Percentiles rank a stretch among this genome's conserved stretches.
These are phyloP conservation scores for Thermomyces lanuginosus DNA, from an alignment of 2,329 filamentous ascomycete species.

Conservation along the genomic window DNA sequence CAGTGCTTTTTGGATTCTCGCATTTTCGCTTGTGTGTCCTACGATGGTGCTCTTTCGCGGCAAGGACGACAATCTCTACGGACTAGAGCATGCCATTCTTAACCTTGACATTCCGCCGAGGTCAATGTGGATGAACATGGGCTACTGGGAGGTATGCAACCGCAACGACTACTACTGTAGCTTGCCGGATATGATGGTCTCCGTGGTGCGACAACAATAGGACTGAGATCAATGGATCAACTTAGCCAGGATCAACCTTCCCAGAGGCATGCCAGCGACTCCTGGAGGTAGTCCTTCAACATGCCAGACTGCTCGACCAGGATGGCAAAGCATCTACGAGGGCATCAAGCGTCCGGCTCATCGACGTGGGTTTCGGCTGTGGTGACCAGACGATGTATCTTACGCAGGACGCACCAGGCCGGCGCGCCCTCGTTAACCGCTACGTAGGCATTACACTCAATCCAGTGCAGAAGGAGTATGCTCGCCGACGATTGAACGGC, in stretches of 20 bases:
- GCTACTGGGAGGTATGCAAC: conserved; percentile 36
- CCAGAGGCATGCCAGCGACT: conserved; percentile 35
- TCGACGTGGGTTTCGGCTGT: conserved; percentile 44
- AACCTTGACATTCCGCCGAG: conserved; percentile 32
- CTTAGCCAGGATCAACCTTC: conserved; percentile 12
- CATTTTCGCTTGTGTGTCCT: too few relatives aligned
- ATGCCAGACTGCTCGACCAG: conserved; percentile 25
- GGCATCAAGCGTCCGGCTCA: conserved; percentile 7
- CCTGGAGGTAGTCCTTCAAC: conserved; percentile 31
- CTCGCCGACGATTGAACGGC: not conserved
- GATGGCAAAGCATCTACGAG: conserved; percentile 5
- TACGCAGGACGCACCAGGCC: conserved; percentile 7
- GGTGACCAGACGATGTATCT: conserved; percentile 41
- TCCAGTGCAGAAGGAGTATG: not conserved
- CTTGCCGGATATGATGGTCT: too few relatives aligned
- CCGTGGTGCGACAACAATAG: not conserved
- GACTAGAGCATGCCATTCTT: conserved; percentile 40
- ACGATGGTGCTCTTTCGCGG: too few relatives aligned
- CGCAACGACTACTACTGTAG: too few relatives aligned
- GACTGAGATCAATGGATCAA: not conserved
- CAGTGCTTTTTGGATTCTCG: too few relatives aligned
- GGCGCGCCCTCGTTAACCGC: not conserved
- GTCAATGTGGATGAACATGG: conserved; percentile 50
- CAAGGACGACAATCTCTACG: conserved; percentile 23
- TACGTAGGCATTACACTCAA: conserved; percentile 2